A percentile compares a stretch with the other conserved stretches of the same genome.
These are phyloP conservation scores for Nakazawaea sp. DNA, from an alignment of 805 yeast genomes.

Conservation along the genomic window DNA sequence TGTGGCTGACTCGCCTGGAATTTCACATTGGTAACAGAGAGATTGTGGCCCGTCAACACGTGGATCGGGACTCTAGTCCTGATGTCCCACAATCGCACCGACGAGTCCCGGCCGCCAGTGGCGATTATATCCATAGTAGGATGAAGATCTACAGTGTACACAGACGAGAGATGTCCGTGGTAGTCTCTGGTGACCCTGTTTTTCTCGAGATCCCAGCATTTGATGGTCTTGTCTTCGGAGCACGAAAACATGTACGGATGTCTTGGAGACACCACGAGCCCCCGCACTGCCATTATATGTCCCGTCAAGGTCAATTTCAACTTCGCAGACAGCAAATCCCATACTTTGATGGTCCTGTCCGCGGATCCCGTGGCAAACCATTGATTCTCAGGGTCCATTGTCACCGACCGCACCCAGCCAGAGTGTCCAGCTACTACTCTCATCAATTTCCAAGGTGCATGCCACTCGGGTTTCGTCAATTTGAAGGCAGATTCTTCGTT, in stretches of 20 bases:
- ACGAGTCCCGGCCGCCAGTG: conserved; percentile 86
- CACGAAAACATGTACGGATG: conserved; percentile 89
- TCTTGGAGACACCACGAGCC: conserved; percentile 60
- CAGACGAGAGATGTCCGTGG: conserved; percentile 91
- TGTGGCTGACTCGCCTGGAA: conserved; percentile 80
- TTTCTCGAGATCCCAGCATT: conserved; percentile 94
- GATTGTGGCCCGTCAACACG: conserved; percentile 76
- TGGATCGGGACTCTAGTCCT: conserved; percentile 69
- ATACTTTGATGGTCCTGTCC: conserved; percentile 82
- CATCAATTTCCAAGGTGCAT: conserved; percentile 64
- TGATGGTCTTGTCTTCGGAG: conserved; percentile 86
- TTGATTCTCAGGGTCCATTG: conserved; percentile 78
- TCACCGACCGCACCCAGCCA: conserved; percentile 86
- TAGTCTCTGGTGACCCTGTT: conserved; percentile 78
- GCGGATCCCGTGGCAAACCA: conserved; percentile 92
- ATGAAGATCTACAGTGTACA: conserved; percentile 76
- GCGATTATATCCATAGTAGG: conserved; percentile 80
- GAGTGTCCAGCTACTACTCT: conserved; percentile 81
- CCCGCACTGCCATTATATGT: conserved; percentile 84
- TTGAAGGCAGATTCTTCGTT: conserved; percentile 10
- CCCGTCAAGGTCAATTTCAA: conserved; percentile 78
- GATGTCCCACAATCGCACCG: conserved; percentile 90
- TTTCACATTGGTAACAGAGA: conserved; percentile 62
- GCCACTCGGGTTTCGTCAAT: conserved; percentile 28
- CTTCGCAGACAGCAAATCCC: conserved; percentile 76